Percentiles rank a stretch among this genome's conserved stretches.
phyloP scores from a whole-genome alignment of 169 alveolate genomes.

The Eimeria praecox region DNA sequence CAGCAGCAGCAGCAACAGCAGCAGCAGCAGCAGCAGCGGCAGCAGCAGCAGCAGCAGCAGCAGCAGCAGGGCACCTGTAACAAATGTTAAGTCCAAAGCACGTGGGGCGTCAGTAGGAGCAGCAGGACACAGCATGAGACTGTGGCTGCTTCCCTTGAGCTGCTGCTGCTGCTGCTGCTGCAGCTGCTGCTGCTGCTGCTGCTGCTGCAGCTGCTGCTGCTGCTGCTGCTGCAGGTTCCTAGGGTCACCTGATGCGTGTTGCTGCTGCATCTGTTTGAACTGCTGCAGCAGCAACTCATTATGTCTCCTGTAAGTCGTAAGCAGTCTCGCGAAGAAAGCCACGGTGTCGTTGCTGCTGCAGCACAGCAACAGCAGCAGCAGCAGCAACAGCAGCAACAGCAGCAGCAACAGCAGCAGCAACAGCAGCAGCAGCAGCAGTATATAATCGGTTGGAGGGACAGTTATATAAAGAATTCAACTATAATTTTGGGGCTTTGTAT shows the following conservation, averaged over 20 bases:
- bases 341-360: conserved; percentile 1
- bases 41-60: conserved; percentile 14
- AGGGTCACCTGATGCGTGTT: too few relatives aligned
- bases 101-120: background rate
- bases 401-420: background rate
- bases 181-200: conserved; percentile 25
- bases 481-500: too few relatives aligned
- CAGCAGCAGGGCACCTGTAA: conserved; percentile 39
- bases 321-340: conserved; percentile 58
- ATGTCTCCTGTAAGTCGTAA: conserved; percentile 53
- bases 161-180: conserved; percentile 55
- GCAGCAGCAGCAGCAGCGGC: background rate
- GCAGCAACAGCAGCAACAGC: conserved; percentile 25
- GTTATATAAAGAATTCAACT: background rate
- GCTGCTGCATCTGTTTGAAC: conserved; percentile 26
- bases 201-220: conserved; percentile 46
- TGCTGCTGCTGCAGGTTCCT: conserved; percentile 21
- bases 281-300: background rate
- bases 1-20: background rate
- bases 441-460: too few relatives aligned
- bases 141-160: conserved; percentile 19
- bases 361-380: conserved; percentile 7
- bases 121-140: background rate
- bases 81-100: background rate
- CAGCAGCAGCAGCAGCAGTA: too few relatives aligned